phyloP scores from a whole-genome alignment of 805 yeast genomes.

The Kluyveromyces nonfermentans region DNA sequence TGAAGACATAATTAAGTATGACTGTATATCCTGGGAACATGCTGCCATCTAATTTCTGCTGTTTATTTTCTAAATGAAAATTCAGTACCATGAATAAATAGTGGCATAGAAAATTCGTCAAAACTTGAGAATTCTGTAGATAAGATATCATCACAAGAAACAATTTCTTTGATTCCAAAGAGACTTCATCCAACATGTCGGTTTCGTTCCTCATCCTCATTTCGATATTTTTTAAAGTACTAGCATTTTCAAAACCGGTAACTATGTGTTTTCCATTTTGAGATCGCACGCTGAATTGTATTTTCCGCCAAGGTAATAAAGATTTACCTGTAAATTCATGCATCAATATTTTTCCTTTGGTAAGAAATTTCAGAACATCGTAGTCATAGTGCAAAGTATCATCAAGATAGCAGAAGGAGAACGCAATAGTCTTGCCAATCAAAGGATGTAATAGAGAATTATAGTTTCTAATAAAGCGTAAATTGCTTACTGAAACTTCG shows the following conservation, averaged over 20 bases:
- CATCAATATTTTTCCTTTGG: background rate
- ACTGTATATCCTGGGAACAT: slow-evolving; percentile 15
- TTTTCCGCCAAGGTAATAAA: background rate
- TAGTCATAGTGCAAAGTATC: slow-evolving; percentile 21
- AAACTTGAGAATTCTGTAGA: slow-evolving; percentile 20
- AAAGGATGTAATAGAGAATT: slow-evolving; percentile 20
- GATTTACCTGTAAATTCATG: background rate
- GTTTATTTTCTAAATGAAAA: slow-evolving; percentile 1
- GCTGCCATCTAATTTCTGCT: slow-evolving; percentile 2
- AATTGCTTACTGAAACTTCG: background rate
- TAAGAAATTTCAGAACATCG: slow-evolving; percentile 7
- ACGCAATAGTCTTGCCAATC: slow-evolving; percentile 26
- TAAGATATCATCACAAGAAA: slow-evolving; percentile 25
- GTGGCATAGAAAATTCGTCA: slow-evolving; percentile 26
- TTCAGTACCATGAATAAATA: slow-evolving; percentile 23
- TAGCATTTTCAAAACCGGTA: background rate
- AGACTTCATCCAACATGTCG: slow-evolving; percentile 4
- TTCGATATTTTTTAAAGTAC: slow-evolving; percentile 5
- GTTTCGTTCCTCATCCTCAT: background rate
- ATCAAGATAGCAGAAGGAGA: slow-evolving; percentile 22
- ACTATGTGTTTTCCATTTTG: background rate
- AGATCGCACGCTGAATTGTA: background rate
- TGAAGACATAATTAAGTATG: slow-evolving; percentile 11
- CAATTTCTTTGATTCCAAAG: slow-evolving; percentile 13
- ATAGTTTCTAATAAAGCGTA: slow-evolving; percentile 12